A percentile compares a stretch with the other conserved stretches of the same genome.
These are phyloP conservation scores for Hygrophoropsis aurantiaca DNA, from an alignment of 768 basidiomycete genomes.

Conservation along the genomic window DNA sequence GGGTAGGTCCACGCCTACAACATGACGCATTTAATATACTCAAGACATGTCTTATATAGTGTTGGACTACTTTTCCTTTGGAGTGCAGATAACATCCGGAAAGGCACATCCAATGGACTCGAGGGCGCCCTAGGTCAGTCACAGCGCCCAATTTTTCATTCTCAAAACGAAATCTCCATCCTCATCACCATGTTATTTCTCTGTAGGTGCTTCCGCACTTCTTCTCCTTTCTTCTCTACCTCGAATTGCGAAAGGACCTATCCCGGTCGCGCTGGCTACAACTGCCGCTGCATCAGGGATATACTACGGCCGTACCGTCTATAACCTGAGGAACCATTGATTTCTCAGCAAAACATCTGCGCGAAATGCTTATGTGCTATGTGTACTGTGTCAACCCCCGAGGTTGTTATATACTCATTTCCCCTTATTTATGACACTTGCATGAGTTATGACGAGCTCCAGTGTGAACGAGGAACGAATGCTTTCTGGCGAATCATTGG, in stretches of 20 bases:
- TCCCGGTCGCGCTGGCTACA: slow-evolving; percentile 61
- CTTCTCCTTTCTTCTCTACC: slow-evolving; percentile 75
- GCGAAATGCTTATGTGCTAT: too few species aligned
- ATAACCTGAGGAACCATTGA: slow-evolving; percentile 28
- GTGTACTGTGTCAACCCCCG: too few species aligned
- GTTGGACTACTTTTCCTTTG: slow-evolving; percentile 80
- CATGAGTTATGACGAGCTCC: too few species aligned
- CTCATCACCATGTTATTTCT: slow-evolving; percentile 1
- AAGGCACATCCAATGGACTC: slow-evolving; percentile 69
- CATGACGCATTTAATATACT: not conserved
- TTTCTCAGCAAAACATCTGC: too few species aligned
- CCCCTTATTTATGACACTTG: too few species aligned
- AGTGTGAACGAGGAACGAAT: too few species aligned
- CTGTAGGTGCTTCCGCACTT: slow-evolving; percentile 70
- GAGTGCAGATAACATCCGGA: slow-evolving; percentile 75
- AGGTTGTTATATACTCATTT: too few species aligned
- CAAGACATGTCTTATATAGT: slow-evolving; percentile 33
- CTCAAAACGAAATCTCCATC: not conserved
- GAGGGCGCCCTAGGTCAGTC: slow-evolving; percentile 75
- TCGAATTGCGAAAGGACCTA: slow-evolving; percentile 69
- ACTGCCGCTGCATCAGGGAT: slow-evolving; percentile 59
- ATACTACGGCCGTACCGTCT: slow-evolving; percentile 69
- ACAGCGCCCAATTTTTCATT: not conserved
- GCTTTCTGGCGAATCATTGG: too few species aligned
- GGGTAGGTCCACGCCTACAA: slow-evolving; percentile 44